These are phyloP conservation scores for Hortiboletus rubellus DNA, from an alignment of 1,284 basidiomycete species.

Conservation along the genomic window DNA sequence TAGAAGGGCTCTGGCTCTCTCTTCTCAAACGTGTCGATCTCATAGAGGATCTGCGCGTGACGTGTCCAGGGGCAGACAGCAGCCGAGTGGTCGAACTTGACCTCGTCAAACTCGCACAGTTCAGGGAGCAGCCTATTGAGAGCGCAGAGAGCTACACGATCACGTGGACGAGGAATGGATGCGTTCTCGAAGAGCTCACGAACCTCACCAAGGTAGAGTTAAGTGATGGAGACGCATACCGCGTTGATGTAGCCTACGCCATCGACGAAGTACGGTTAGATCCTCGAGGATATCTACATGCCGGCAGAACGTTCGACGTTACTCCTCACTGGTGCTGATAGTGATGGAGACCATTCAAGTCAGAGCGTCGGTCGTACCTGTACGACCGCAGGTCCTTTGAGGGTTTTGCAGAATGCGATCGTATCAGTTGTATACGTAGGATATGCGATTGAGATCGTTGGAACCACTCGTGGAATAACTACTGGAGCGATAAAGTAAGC, in stretches of 20 bases:
- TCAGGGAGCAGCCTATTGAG: slow-evolving; percentile 41
- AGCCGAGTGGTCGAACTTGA: slow-evolving; percentile 40
- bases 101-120: slow-evolving; percentile 61
- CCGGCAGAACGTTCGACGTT: slow-evolving; percentile 23
- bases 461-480: slow-evolving; percentile 13
- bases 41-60: slow-evolving; percentile 50
- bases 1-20: slow-evolving; percentile 70
- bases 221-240: slow-evolving; percentile 40
- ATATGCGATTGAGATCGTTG: slow-evolving; percentile 15
- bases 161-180: slow-evolving; percentile 52
- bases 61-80: neutral
- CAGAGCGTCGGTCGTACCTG: neutral
- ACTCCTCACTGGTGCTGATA: slow-evolving; percentile 3
- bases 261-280: slow-evolving; percentile 59
- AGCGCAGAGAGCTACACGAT: slow-evolving; percentile 55
- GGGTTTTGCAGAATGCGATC: neutral
- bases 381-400: neutral
- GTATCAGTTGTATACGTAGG: slow-evolving; percentile 11
- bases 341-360: neutral
- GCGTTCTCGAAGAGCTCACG: slow-evolving; percentile 42
- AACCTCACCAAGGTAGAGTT: slow-evolving; percentile 51
- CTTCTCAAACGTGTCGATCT: slow-evolving; percentile 59
- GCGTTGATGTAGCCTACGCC: slow-evolving; percentile 49
- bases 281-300: slow-evolving; percentile 34
- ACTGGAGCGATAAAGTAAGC: slow-evolving; percentile 29